Evolutionary conservation across 2,329 filamentous ascomycete genomes (phyloP).

Genomic region (Aspergillus sp.): DNA sequence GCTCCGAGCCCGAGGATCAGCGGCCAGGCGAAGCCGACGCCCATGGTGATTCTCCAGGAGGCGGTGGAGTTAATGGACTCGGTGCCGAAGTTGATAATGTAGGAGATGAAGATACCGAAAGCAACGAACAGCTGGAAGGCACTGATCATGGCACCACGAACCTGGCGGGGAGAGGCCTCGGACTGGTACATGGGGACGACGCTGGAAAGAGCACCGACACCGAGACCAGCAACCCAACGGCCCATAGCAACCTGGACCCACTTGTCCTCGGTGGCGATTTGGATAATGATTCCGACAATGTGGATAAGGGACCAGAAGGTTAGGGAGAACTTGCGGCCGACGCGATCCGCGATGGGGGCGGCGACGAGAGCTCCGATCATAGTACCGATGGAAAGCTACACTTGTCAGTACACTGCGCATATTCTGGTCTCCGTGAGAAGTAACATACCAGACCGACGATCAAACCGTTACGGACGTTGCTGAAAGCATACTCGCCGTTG

Average conservation of each 20-base stretch:
- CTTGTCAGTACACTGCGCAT: constrained; percentile 16
- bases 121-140: constrained; percentile 56
- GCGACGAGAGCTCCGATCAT: constrained; percentile 48
- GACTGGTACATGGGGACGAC: constrained; percentile 55
- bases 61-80: constrained; percentile 47
- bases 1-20: constrained; percentile 60
- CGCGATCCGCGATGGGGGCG: constrained; percentile 50
- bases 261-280: constrained; percentile 47
- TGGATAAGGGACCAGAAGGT: constrained; percentile 51
- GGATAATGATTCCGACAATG: constrained; percentile 51
- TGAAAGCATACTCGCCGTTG: constrained; percentile 44
- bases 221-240: constrained; percentile 52
- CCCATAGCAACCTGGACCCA: constrained; percentile 53
- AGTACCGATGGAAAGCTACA: constrained; percentile 50
- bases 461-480: constrained; percentile 49
- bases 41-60: constrained; percentile 58
- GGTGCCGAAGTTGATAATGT: constrained; percentile 55
- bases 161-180: constrained; percentile 52
- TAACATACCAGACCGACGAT: constrained; percentile 50
- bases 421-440: background rate
- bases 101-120: constrained; percentile 55
- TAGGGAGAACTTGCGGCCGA: constrained; percentile 53
- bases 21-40: constrained; percentile 63
- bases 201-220: constrained; percentile 53
- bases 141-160: constrained; percentile 54